Evolutionary conservation across 192 early-diverging fungal species (phyloP).

Genomic region (Linnemannia zychae): DNA sequence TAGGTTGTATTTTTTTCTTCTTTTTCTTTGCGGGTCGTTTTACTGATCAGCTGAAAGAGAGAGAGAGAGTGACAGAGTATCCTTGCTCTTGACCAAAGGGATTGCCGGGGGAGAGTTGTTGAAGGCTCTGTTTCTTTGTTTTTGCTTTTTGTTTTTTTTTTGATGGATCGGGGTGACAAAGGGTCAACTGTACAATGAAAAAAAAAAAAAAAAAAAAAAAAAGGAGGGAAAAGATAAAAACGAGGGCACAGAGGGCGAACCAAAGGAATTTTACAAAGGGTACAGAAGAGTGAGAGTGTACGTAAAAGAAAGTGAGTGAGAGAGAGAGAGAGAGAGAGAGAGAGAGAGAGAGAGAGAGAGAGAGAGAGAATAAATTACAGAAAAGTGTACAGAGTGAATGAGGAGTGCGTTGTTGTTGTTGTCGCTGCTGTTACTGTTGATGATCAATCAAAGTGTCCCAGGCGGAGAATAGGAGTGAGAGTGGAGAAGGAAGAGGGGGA

Average conservation of each 20-base stretch:
- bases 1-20: neutral
- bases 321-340: neutral
- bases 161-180: neutral
- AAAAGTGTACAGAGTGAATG: slow-evolving; percentile 20
- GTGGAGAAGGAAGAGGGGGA: neutral
- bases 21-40: neutral
- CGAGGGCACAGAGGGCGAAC: slow-evolving; percentile 16
- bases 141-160: neutral
- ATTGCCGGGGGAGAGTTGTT: neutral
- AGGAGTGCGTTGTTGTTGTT: neutral
- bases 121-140: neutral
- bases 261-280: slow-evolving; percentile 9
- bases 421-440: too few species aligned
- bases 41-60: too few species aligned
- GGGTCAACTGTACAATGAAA: neutral
- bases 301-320: neutral
- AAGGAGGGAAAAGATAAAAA: neutral
- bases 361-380: slow-evolving; percentile 19
- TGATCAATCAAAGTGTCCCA: slow-evolving; percentile 5
- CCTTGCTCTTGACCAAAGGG: neutral
- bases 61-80: too few species aligned
- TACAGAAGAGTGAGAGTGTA: neutral
- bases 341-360: neutral
- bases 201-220: neutral
- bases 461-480: slow-evolving; percentile 1